Evolutionary conservation across 495 filamentous ascomycete species (phyloP).

Genomic region (Podospora bellae-mahoneyi): DNA sequence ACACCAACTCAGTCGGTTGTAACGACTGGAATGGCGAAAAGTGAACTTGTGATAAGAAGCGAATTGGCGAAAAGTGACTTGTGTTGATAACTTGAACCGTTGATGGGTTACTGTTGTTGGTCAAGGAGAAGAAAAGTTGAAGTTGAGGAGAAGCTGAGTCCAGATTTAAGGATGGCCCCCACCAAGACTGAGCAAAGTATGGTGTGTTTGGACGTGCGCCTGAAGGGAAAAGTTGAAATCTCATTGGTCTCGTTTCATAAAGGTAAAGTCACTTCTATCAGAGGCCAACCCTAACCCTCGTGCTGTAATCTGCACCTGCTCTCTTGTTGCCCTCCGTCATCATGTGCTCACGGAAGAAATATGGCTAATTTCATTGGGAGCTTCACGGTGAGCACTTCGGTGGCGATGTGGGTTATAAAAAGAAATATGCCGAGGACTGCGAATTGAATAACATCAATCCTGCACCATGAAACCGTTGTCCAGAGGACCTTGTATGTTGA

Average conservation of each 20-base stretch:
- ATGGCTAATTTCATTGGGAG: not conserved
- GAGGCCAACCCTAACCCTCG: not conserved
- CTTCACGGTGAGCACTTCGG: not conserved
- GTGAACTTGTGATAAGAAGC: too few species aligned
- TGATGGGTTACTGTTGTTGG: too few species aligned
- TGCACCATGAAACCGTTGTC: not conserved
- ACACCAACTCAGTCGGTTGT: too few species aligned
- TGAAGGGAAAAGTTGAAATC: not conserved
- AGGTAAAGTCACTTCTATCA: not conserved
- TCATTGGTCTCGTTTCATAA: not conserved
- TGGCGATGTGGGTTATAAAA: not conserved
- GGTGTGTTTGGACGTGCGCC: too few species aligned
- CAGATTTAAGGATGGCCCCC: too few species aligned
- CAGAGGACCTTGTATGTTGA: not conserved
- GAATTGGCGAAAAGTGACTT: too few species aligned
- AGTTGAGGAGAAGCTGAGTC: too few species aligned
- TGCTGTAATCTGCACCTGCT: not conserved
- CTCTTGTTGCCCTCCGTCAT: not conserved
- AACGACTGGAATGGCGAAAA: too few species aligned
- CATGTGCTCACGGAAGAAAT: not conserved
- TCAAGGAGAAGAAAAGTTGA: too few species aligned
- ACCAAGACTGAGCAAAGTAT: too few species aligned
- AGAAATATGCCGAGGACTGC: not conserved
- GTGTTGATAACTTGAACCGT: too few species aligned
- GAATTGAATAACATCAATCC: not conserved